Base-by-base conservation (phyloP, 2,329 filamentous ascomycete species). In the Stachybotrys chartarum region DNA sequence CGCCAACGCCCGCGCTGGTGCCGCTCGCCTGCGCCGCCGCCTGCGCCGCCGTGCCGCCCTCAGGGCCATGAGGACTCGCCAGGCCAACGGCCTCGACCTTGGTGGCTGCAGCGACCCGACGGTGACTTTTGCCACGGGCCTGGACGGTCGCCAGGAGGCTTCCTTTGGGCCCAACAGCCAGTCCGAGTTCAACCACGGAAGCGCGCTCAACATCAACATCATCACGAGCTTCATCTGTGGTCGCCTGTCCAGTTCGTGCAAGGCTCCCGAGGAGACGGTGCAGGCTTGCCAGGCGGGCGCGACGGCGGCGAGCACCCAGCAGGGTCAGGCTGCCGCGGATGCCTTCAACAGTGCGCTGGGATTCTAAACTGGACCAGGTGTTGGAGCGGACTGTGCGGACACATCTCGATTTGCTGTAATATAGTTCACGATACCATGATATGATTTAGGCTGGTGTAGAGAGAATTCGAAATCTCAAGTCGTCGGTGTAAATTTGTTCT, bases 111-210 rank as follows among this genome's bases (percentile, higher is more conserved):
- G 68, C 55, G 71, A 75, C 61, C 74, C 78, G 6, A 72, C 74
- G 56, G 77, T 83, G 62, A 63, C 70, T 54, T 82, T 82, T 67
- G 76, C 74, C 32, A 61, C 60, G 3, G 75, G 75, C 12, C 70
- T 78, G 48, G 76, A 81, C 61, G 77, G 78, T 49, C 75, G 75
- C 61, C 66, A 75, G 60, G 70, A 71, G 65, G 66, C 66, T 16
- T 69, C 71, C 42, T 77, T 77, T 62, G 68, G 70, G 53, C 68
- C 72, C 51, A 71, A 64, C 45, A 68, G 75, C 62, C 54, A 59
- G 39, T 66, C 63, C 52, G 70, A 75, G 63, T 83, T 82, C 70
- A 73, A 70, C 65, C 80, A 82, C 67, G 78, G 78, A 54, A 79
- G 77, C 4, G 79, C 78, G 18, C 61, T 63, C 51, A 64, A 62